Percentiles rank a stretch among this genome's conserved stretches.
Conservation (phyloP, 2,329 filamentous ascomycete species). For the Trichothecium sympodiale region DNA sequence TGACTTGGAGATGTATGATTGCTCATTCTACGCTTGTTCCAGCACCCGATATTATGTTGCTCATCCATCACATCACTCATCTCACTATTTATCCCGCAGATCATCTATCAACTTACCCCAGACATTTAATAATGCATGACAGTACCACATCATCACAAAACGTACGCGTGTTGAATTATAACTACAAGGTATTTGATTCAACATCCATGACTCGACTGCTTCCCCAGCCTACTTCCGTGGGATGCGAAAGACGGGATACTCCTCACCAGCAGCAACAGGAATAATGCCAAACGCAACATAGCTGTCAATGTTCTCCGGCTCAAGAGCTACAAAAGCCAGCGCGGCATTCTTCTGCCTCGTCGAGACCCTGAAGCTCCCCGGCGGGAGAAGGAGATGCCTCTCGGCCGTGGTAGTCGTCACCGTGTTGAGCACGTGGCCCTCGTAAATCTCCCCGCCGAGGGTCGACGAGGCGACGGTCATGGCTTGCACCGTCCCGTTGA, state of each 20-base stretch:
- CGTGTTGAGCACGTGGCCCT: conserved; percentile 12
- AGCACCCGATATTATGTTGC: too few relatives aligned
- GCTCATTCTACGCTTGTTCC: too few relatives aligned
- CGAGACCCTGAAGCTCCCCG: conserved; percentile 14
- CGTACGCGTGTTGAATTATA: too few relatives aligned
- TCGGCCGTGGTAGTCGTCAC: conserved; percentile 9
- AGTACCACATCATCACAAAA: too few relatives aligned
- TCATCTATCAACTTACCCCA: too few relatives aligned
- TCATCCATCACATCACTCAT: too few relatives aligned
- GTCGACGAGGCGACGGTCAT: conserved; percentile 10
- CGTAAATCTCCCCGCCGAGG: conserved; percentile 9
- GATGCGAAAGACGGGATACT: conserved; percentile 15
- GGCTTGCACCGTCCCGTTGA: conserved; percentile 12
- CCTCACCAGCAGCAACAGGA: conserved; percentile 11
- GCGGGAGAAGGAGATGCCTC: conserved; percentile 12
- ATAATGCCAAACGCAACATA: conserved; percentile 15
- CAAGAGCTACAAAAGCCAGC: conserved; percentile 14
- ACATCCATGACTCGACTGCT: too few relatives aligned
- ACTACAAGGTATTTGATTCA: too few relatives aligned
- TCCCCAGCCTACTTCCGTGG: neutral
- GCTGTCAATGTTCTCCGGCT: conserved; percentile 15
- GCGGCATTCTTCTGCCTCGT: conserved; percentile 15
- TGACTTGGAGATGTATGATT: too few relatives aligned
- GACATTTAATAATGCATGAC: too few relatives aligned
- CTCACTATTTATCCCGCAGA: too few relatives aligned